Evolutionary conservation across 2,329 filamentous ascomycete genomes (phyloP).

Genomic region (Raffaelea ambrosiae): DNA sequence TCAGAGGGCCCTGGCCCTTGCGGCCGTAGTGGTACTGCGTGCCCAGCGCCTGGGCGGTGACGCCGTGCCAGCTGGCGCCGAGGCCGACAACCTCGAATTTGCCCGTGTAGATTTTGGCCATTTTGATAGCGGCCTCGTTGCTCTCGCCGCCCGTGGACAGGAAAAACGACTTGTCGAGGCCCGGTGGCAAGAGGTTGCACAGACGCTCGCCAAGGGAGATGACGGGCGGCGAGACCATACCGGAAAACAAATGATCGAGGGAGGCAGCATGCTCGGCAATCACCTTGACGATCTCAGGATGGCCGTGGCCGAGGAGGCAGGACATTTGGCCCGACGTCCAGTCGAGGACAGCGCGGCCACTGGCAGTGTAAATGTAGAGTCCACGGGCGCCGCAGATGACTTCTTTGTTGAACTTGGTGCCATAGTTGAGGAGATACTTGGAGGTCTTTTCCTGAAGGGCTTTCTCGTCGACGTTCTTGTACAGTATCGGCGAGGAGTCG

Average conservation of each 20-base stretch:
- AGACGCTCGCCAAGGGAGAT: conserved; percentile 42
- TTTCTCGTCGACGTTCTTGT: too few relatives aligned
- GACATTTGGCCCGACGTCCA: conserved; percentile 54
- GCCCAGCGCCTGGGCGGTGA: conserved; percentile 43
- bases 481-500: too few relatives aligned
- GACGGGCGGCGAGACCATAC: conserved; percentile 48
- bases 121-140: conserved; percentile 24
- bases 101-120: conserved; percentile 54
- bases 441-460: too few relatives aligned
- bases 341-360: conserved; percentile 39
- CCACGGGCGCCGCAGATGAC: too few relatives aligned
- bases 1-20: conserved; percentile 31
- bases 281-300: conserved; percentile 47
- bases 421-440: too few relatives aligned
- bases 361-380: too few relatives aligned
- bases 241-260: conserved; percentile 49
- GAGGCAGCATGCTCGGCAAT: conserved; percentile 35
- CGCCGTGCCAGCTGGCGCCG: conserved; percentile 50
- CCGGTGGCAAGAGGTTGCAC: conserved; percentile 32
- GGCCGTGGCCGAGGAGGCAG: conserved; percentile 46
- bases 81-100: conserved; percentile 57
- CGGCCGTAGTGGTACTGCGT: conserved; percentile 47
- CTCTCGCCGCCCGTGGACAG: conserved; percentile 23
- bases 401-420: too few relatives aligned
- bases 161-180: conserved; percentile 46